A percentile compares a stretch with the other conserved stretches of the same genome.
These are phyloP conservation scores for Infundibulicybe gibba DNA, from an alignment of 768 basidiomycete species.

Conservation along the genomic window DNA sequence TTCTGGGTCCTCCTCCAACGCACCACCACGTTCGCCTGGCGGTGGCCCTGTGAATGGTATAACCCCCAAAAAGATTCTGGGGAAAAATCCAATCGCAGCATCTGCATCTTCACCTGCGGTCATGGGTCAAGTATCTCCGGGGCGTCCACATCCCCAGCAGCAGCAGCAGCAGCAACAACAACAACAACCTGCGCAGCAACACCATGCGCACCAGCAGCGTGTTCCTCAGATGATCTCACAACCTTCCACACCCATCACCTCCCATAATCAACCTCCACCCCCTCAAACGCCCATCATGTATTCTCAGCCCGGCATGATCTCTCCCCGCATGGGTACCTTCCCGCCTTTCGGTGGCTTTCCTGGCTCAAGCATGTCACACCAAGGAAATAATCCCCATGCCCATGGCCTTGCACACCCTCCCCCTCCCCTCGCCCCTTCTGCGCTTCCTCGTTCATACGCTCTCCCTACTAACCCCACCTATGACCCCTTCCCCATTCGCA, in stretches of 20 bases:
- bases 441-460: constrained; percentile 55
- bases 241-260: constrained; percentile 47
- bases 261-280: constrained; percentile 38
- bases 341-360: constrained; percentile 48
- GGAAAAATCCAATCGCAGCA: constrained; percentile 32
- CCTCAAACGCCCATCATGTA: constrained; percentile 48
- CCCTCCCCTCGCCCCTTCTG: no score
- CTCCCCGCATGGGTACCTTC: constrained; percentile 52
- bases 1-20: constrained; percentile 36
- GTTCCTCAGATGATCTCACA: constrained; percentile 37
- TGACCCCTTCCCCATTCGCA: constrained; percentile 47
- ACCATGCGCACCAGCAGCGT: constrained; percentile 20
- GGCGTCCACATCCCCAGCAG: constrained; percentile 28
- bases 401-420: no score
- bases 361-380: no score
- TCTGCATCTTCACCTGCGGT: constrained; percentile 19
- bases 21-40: constrained; percentile 22
- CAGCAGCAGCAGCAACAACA: no score
- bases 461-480: constrained; percentile 48
- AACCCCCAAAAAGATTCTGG: constrained; percentile 59
- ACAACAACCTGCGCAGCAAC: constrained; percentile 20
- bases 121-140: constrained; percentile 17
- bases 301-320: constrained; percentile 36
- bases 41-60: constrained; percentile 43
- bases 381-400: constrained; percentile 25